Evolutionary conservation across 2,329 filamentous ascomycete genomes (phyloP).

Genomic region (Alternaria sp.): DNA sequence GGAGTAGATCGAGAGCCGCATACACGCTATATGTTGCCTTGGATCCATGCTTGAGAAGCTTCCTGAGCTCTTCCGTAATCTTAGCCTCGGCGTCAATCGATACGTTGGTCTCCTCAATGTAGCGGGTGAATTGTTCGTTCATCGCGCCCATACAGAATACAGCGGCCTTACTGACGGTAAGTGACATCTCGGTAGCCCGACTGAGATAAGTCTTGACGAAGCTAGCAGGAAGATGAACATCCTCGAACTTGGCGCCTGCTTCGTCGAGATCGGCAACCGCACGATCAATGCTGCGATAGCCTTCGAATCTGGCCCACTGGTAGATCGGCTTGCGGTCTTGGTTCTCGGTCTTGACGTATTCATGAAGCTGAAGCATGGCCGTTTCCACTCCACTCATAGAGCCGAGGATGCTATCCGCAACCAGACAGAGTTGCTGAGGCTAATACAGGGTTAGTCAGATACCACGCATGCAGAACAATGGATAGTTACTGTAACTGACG

Average conservation of each 20-base stretch:
- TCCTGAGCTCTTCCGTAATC: conserved; percentile 19
- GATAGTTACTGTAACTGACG: neutral
- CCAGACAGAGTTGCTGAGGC: neutral
- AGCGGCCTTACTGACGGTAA: conserved; percentile 16
- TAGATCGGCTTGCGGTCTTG: conserved; percentile 16
- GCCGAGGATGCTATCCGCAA: conserved; percentile 7
- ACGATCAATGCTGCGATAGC: conserved; percentile 7
- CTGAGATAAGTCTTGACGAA: conserved; percentile 3
- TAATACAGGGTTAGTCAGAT: neutral
- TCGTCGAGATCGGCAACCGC: conserved; percentile 11
- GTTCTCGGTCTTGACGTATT: conserved; percentile 14
- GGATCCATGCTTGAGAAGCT: conserved; percentile 22
- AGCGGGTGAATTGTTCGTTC: conserved; percentile 16
- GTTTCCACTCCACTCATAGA: conserved; percentile 14
- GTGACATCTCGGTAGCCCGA: conserved; percentile 8
- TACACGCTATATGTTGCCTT: conserved; percentile 20
- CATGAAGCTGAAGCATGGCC: conserved; percentile 14
- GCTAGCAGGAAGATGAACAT: neutral
- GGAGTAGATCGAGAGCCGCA: conserved; percentile 20
- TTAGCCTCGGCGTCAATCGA: conserved; percentile 8
- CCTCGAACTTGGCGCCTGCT: neutral
- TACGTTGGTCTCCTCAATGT: conserved; percentile 15
- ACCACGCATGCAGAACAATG: neutral
- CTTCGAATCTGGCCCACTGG: conserved; percentile 18
- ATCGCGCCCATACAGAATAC: conserved; percentile 17